Base-by-base conservation (phyloP, 352 stramenopile genomes). In the Salisapilia sapeloensis region DNA sequence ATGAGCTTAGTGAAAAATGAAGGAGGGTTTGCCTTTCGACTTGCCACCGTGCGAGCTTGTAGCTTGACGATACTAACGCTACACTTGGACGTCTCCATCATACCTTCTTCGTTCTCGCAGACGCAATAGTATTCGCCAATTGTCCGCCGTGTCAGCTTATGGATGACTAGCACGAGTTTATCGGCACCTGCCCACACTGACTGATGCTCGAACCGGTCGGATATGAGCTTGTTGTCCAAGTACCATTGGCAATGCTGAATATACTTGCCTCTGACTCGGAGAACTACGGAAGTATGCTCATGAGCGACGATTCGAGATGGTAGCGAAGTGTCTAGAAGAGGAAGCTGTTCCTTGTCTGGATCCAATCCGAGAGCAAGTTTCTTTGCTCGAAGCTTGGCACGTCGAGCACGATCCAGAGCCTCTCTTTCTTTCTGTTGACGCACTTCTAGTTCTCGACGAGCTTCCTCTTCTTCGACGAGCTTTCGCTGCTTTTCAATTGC, bases 81-180 rank as follows among this genome's bases (percentile, higher is more conserved):
- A 14, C 49, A 66, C 2, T 36, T 39, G 16, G 46, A 35, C 11
- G 61, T 61, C 22, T 35, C 56, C 4, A 46, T 41, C 0, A 12
- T 33, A 5, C 66, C 62, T 37, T 82, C 66, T 29, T 82, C 66
- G 31, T 82, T 79, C 27, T 61, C 48, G 26, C 60, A 79, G 12
- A 58, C 54, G 38, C 65, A 82, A 35, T 52, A 59, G 38, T 79
- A 79, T 19, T 77, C 55, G 1, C 60, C 65, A 6, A 38, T 40
- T 4, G 58, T 48, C 3, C 66, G 62, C 27, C 51, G 60, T 2
- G 54, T 67, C 25, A 75, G 41, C 5, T 44, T 53, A 2, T 22
- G 6, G 12, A 82, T 42, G 4, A 59, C 26, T 12, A 82, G 53
- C 3, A 48, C 63, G 31, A n/a, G n/a, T n/a, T n/a, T n/a, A n/a